These are phyloP conservation scores for Dioscorea cayenensis DNA, from an alignment of 116 monocot species.

Conservation along the genomic window DNA sequence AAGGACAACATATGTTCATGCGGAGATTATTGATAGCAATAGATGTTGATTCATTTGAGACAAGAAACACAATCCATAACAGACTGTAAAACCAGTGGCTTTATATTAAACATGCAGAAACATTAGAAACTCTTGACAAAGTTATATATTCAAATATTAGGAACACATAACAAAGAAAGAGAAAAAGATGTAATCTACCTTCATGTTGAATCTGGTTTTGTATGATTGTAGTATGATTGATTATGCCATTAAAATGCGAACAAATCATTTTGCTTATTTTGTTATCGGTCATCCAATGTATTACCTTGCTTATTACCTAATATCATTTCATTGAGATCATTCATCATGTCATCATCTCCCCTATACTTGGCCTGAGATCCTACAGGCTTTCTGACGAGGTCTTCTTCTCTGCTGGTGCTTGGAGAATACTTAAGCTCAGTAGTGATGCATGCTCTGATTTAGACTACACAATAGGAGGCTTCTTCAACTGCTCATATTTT, in stretches of 20 bases:
- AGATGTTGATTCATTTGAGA: too few species aligned
- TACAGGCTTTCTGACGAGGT: constrained; percentile 59
- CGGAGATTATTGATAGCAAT: constrained; percentile 62
- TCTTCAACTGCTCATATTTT: constrained; percentile 65
- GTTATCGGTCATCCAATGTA: constrained; percentile 2
- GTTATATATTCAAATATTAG: too few species aligned
- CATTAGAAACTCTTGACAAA: too few species aligned
- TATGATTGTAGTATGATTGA: too few species aligned
- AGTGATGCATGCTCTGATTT: constrained; percentile 77
- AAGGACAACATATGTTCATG: constrained; percentile 65
- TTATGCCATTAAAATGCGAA: constrained; percentile 8
- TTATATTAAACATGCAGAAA: too few species aligned
- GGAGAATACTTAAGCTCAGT: constrained; percentile 77
- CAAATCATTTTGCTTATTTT: constrained; percentile 24
- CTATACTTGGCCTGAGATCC: constrained; percentile 33
- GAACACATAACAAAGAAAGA: too few species aligned
- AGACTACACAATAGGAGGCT: constrained; percentile 28
- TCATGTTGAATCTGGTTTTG: too few species aligned
- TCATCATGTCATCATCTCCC: constrained; percentile 70
- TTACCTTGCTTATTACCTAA: constrained; percentile 59
- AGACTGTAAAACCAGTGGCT: too few species aligned
- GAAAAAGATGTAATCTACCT: too few species aligned
- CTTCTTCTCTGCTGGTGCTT: constrained; percentile 37
- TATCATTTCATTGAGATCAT: constrained; percentile 95
- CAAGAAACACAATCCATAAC: too few species aligned